Conservation (phyloP, 1,284 basidiomycete species). For the Xerocomus nothofagi region DNA sequence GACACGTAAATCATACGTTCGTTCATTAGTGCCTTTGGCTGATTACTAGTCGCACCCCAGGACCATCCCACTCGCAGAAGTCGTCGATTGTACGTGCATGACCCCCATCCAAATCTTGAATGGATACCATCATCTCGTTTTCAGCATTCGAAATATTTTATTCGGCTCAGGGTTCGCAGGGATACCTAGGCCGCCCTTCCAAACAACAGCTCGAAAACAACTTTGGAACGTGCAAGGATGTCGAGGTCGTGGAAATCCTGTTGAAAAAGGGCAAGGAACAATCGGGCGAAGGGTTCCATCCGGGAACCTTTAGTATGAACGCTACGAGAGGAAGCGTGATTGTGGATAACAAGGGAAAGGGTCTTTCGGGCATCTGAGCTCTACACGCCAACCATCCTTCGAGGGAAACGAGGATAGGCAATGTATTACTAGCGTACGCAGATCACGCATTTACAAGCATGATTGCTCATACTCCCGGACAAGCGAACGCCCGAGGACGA, state of each 20-base stretch:
- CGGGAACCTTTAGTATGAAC: constrained; percentile 30
- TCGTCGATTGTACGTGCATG: constrained; percentile 68
- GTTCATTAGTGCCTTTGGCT: constrained; percentile 14
- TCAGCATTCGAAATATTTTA: constrained; percentile 53
- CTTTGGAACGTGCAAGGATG: constrained; percentile 66
- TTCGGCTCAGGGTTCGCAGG: constrained; percentile 71
- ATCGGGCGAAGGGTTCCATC: constrained; percentile 44
- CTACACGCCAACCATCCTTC: background rate
- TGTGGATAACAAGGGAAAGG: constrained; percentile 44
- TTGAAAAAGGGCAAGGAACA: constrained; percentile 64
- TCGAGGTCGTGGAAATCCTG: constrained; percentile 58
- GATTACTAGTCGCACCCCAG: constrained; percentile 37
- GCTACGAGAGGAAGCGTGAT: constrained; percentile 42
- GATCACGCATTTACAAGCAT: background rate
- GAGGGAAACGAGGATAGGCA: background rate
- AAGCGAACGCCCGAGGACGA: background rate
- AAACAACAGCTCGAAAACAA: constrained; percentile 74
- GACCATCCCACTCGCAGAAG: constrained; percentile 62
- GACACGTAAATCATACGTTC: constrained; percentile 58
- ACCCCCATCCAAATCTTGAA: background rate
- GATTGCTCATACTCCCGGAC: background rate
- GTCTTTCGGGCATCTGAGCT: constrained; percentile 30
- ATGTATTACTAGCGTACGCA: constrained; percentile 25
- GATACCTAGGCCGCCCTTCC: constrained; percentile 66
- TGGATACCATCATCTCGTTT: constrained; percentile 1